These are phyloP conservation scores for Calonectria pteridis DNA, from an alignment of 2,329 filamentous ascomycete genomes.

Conservation along the genomic window DNA sequence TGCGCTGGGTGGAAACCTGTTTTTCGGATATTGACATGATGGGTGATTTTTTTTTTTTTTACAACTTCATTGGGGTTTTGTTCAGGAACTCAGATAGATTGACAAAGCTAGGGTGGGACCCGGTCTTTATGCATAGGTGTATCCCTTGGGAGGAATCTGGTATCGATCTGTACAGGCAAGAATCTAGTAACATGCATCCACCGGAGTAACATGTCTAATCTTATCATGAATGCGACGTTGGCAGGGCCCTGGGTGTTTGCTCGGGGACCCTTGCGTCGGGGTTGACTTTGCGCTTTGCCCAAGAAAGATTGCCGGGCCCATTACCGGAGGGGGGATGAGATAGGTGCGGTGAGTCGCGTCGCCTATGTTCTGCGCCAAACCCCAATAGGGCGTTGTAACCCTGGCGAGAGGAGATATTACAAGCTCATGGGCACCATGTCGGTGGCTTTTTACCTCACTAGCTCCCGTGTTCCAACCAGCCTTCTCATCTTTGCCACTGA, in stretches of 20 bases:
- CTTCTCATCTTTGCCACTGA: not conserved
- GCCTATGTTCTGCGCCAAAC: not conserved
- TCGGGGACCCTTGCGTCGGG: not conserved
- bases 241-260: no score
- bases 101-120: not conserved
- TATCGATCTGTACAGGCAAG: constrained; percentile 21
- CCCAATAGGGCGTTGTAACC: not conserved
- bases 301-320: not conserved
- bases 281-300: not conserved
- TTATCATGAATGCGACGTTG: not conserved
- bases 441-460: not conserved
- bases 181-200: not conserved
- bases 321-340: not conserved
- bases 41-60: not conserved
- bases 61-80: not conserved
- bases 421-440: not conserved
- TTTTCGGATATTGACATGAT: constrained; percentile 39
- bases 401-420: not conserved
- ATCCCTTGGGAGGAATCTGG: constrained; percentile 19
- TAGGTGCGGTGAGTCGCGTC: not conserved
- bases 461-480: not conserved
- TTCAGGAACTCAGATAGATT: not conserved
- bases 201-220: not conserved
- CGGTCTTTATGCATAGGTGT: constrained; percentile 31
- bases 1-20: constrained; percentile 22